These are phyloP conservation scores for Henningerozyma blattae DNA, from an alignment of 805 yeast species.

Conservation along the genomic window DNA sequence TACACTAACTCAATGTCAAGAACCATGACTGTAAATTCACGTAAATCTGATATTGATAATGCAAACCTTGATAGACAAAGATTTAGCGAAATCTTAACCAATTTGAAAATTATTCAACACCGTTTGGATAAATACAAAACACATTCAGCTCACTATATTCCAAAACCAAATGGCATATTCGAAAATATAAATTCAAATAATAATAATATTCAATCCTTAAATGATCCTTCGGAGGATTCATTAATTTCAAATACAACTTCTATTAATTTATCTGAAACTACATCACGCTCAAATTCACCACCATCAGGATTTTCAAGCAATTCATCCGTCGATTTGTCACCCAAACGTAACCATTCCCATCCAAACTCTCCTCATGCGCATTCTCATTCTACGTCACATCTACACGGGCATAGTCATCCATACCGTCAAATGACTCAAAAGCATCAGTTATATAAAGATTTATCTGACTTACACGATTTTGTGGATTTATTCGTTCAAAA, in stretches of 20 bases:
- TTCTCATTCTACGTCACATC: not conserved
- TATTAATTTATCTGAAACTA: too few relatives aligned
- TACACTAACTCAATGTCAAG: too few relatives aligned
- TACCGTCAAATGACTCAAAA: constrained; percentile 1
- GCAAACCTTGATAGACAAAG: not conserved
- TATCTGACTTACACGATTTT: constrained; percentile 14
- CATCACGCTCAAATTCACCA: constrained; percentile 1
- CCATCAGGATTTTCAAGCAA: constrained; percentile 5
- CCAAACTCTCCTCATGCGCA: too few relatives aligned
- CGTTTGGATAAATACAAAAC: constrained; percentile 18
- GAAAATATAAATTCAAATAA: too few relatives aligned
- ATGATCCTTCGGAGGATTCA: too few relatives aligned
- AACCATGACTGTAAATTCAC: too few relatives aligned
- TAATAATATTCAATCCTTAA: too few relatives aligned
- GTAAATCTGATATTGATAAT: too few relatives aligned
- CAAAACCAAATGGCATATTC: too few relatives aligned
- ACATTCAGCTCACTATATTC: constrained; percentile 14
- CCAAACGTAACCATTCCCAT: too few relatives aligned
- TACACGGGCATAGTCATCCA: not conserved
- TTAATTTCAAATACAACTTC: too few relatives aligned
- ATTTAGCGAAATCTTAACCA: constrained; percentile 1
- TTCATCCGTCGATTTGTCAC: not conserved
- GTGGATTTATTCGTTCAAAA: constrained; percentile 10
- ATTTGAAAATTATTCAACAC: constrained; percentile 15
- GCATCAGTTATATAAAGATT: constrained; percentile 16